Evolutionary conservation across 768 basidiomycete species (phyloP), one percentile per base, ranked within the genome.

Genomic region (Cystofilobasidium bisporidii): DNA sequence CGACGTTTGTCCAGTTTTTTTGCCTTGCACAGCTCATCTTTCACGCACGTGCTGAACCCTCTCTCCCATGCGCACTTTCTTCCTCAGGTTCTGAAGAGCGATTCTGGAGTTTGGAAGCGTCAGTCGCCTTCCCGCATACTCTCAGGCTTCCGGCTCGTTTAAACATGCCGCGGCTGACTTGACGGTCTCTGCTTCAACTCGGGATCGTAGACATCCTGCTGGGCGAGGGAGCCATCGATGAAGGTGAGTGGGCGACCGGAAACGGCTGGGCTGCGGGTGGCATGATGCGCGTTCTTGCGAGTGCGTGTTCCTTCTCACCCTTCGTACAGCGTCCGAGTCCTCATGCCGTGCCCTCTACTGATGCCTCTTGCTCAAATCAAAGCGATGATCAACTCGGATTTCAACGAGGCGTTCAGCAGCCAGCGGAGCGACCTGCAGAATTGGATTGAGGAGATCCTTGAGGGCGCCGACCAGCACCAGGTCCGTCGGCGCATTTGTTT

Each of bases 231-330:
- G 61, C 36, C 61, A 61, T 26, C 0, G 55, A 45, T 45, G 33
- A 41, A 4, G 33, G 24, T 26, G 63, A 61, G 28, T 67, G 70
- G 70, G 48, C 45, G 1, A 89, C 89, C 5, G 90, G 90, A 0
- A 91, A 92, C 65, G 91, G 80, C 3, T 94, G 91, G 91, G 91
- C 87, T 0, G 88, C 89, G 0, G 87, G 85, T 22, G 91, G 91
- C 0, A 91, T 91, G 82, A 79, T 89, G 14, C 85, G 91, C 9
- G 91, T 92, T 3, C 79, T 87, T 0, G 85, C 83, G 2, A 91
- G 63, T 61, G 28, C 50, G 67, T 63, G 10, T 5, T 36, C 36
- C 6, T n/a, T 12, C 36, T 36, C 36, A 12, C 36, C 6, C 36
- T 36, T 36, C 12, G 36, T 36, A n/a, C n/a, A n/a, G n/a, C n/a